These are phyloP conservation scores for Striga hermonthica DNA, from an alignment of 305 asterid genomes.

Conservation along the genomic window DNA sequence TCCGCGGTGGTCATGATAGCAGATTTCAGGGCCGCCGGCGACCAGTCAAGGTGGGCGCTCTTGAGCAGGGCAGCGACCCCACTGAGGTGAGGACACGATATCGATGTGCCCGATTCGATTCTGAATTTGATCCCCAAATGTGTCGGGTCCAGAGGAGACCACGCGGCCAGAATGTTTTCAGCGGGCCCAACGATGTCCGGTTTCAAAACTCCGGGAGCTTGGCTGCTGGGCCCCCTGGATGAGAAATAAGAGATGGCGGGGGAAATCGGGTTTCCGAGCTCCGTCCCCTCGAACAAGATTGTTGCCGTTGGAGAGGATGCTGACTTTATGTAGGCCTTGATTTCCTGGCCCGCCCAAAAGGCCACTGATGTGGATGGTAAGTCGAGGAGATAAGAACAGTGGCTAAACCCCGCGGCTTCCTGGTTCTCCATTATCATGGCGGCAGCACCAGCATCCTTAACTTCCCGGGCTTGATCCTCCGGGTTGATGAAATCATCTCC, in stretches of 20 bases:
- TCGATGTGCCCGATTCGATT: slow-evolving; percentile 17
- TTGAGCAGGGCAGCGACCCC: slow-evolving; percentile 23
- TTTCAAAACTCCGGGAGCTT: not conserved
- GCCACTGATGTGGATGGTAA: slow-evolving; percentile 32
- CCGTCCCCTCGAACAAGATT: slow-evolving; percentile 29
- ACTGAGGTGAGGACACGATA: slow-evolving; percentile 14
- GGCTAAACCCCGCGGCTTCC: not conserved
- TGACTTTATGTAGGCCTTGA: slow-evolving; percentile 27
- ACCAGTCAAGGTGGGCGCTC: slow-evolving; percentile 32
- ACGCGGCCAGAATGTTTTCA: slow-evolving; percentile 28
- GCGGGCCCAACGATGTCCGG: slow-evolving; percentile 7
- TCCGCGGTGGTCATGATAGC: slow-evolving; percentile 32
- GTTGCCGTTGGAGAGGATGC: slow-evolving; percentile 24
- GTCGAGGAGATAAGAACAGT: slow-evolving; percentile 3
- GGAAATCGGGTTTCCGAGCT: slow-evolving; percentile 28
- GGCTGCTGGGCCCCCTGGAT: slow-evolving; percentile 11
- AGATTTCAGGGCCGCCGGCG: slow-evolving; percentile 34
- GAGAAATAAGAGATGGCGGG: slow-evolving; percentile 32
- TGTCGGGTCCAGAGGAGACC: not conserved
- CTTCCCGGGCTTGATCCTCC: slow-evolving; percentile 5
- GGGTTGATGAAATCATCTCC: not conserved
- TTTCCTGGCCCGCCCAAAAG: slow-evolving; percentile 22
- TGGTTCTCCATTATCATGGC: slow-evolving; percentile 32
- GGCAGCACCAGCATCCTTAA: slow-evolving; percentile 25
- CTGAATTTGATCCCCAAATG: slow-evolving; percentile 20